A percentile compares a stretch with the other conserved stretches of the same genome.
Conservation (phyloP, 83 land plant genomes). For the Picea abies region DNA sequence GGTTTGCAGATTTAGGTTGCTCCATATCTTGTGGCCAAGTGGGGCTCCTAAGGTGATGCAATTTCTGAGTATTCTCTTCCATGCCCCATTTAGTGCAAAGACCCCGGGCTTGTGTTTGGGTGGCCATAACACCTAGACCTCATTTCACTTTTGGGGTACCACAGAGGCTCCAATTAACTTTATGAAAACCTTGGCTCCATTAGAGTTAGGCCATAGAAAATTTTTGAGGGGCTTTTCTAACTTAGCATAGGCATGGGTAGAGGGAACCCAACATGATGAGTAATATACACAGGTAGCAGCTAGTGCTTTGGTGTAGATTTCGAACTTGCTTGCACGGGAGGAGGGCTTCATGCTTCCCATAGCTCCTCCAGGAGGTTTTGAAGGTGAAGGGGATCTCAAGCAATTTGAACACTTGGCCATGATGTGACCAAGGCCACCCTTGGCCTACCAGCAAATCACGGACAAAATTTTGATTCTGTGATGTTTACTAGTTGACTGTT, state of each 20-base stretch:
- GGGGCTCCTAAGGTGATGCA: background rate
- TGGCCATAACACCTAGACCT: background rate
- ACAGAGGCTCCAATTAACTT: background rate
- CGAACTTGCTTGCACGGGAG: background rate
- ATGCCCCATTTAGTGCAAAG: background rate
- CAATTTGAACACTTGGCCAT: background rate
- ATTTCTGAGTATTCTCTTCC: background rate
- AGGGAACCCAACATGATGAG: background rate
- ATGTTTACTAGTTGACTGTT: background rate
- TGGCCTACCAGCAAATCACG: background rate
- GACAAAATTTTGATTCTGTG: background rate
- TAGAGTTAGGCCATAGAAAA: background rate
- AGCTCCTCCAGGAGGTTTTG: background rate
- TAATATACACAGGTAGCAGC: background rate
- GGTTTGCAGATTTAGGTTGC: background rate
- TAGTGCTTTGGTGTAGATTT: background rate
- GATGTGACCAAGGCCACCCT: background rate
- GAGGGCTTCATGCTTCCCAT: background rate
- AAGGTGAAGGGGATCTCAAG: background rate
- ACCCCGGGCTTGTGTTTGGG: background rate
- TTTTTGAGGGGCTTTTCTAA: background rate
- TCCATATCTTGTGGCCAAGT: background rate
- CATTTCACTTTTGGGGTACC: background rate
- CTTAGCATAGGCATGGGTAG: background rate
- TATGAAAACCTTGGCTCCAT: background rate